Evolutionary conservation across 2,329 filamentous ascomycete species (phyloP), one percentile per base, ranked within the genome.

Genomic region (Trichophyton rubrum): DNA sequence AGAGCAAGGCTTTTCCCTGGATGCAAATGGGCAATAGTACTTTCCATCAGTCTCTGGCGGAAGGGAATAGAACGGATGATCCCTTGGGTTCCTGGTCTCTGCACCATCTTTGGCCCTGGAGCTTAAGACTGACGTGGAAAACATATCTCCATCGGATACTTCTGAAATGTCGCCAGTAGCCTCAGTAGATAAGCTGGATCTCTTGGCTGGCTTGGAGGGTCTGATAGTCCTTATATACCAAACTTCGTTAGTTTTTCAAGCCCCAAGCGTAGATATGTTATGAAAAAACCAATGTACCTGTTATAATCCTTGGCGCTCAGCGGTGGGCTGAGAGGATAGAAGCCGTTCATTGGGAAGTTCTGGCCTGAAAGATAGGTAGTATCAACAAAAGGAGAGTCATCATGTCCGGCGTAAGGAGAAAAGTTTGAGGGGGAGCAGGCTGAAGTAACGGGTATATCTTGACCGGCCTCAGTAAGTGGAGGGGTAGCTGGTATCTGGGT

Each of bases 11-110:
- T 82, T 77, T 61, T 80, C 77, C 67, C 84, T 87, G 60, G 67
- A 68, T 72, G 87, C 85, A 80, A 87, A 93, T 4, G 92, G 92
- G 80, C 92, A 97, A 77, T 95, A 90, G 78, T 93, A 97, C 62
- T 95, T 83, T 70, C 90, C 90, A 74, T 96, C 89, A 63, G 66
- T 71, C 59, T 72, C 71, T 51, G 75, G 73, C n/a, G 73, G 68
- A 64, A 74, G 65, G 47, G 73, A 71, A 64, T 76, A 76, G 63
- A 70, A 76, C 22, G 70, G 70, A 62, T 76, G 74, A 62, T 76
- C 74, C 62, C 74, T 69, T 49, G 74, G 74, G 61, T 72, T 73
- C 61, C 72, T 70, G 63, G 69, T 61, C 56, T 76, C 74, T 30
- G 65, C 59, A 57, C 67, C 65, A 59, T 76, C 74, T 68, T 74